Evolutionary conservation across 1,284 basidiomycete genomes (phyloP).

Genomic region (Malassezia furfur): DNA sequence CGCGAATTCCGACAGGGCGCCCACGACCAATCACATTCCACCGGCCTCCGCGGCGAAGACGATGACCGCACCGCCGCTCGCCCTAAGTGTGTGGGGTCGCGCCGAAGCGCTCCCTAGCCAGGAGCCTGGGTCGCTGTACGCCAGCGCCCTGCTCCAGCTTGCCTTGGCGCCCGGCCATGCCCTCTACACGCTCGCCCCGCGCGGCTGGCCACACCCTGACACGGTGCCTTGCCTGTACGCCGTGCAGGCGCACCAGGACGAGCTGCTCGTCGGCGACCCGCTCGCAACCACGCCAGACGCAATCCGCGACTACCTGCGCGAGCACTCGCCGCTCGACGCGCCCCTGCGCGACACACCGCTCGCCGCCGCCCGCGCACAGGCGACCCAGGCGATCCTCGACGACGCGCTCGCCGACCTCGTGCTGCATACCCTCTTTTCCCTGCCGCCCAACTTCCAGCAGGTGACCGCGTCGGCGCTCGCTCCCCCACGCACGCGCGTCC

Average conservation of each 20-base stretch:
- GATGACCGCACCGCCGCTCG: constrained; percentile 14
- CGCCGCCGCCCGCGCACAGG: constrained; percentile 11
- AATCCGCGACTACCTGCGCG: constrained; percentile 19
- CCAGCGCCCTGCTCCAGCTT: constrained; percentile 23
- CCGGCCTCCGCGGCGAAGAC: background rate
- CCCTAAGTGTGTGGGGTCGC: constrained; percentile 12
- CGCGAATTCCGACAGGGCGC: too few species aligned
- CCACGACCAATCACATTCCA: background rate
- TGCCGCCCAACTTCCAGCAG: constrained; percentile 29
- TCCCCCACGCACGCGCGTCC: constrained; percentile 1
- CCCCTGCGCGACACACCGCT: constrained; percentile 2
- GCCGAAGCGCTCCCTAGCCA: constrained; percentile 21
- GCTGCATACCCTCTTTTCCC: constrained; percentile 31
- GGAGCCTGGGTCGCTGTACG: constrained; percentile 33
- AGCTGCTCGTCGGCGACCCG: background rate
- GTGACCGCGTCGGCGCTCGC: constrained; percentile 21
- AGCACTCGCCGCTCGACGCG: constrained; percentile 18
- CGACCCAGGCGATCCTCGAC: constrained; percentile 28
- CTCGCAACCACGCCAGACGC: constrained; percentile 20
- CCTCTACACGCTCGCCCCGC: constrained; percentile 19
- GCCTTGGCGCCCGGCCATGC: constrained; percentile 6
- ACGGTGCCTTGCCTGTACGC: constrained; percentile 27
- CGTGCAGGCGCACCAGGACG: background rate
- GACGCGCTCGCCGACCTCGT: constrained; percentile 28
- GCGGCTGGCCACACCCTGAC: constrained; percentile 18